These are phyloP conservation scores for Salix viminalis DNA, from an alignment of 345 rosid species.

Conservation along the genomic window DNA sequence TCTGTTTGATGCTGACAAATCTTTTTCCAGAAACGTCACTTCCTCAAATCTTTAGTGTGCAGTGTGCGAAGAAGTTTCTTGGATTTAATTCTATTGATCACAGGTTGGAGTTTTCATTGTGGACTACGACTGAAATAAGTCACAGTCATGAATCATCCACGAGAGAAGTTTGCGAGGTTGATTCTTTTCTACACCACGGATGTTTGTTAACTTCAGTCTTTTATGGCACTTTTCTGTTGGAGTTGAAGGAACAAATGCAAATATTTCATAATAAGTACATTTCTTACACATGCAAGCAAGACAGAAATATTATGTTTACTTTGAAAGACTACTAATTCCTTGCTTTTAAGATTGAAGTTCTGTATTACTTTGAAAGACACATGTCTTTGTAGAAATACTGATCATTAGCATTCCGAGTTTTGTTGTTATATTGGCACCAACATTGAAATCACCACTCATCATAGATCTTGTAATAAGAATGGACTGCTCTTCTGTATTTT, in stretches of 20 bases:
- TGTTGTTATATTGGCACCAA: neutral
- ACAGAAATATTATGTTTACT: neutral
- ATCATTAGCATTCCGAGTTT: neutral
- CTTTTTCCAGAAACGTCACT: neutral
- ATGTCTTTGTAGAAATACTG: too few relatives aligned
- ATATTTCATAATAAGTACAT: neutral
- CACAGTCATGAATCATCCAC: slow-evolving; percentile 44
- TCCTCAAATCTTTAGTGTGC: neutral
- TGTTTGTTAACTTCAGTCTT: neutral
- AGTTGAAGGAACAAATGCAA: neutral
- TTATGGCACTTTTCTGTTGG: neutral
- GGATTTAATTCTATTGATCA: neutral
- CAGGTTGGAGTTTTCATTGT: slow-evolving; percentile 7
- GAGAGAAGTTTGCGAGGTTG: slow-evolving; percentile 62
- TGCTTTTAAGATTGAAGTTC: neutral
- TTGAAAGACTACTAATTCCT: neutral
- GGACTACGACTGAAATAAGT: neutral
- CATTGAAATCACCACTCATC: neutral
- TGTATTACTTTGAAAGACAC: too few relatives aligned
- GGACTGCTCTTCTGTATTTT: neutral
- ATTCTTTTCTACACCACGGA: neutral
- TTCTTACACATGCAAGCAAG: neutral
- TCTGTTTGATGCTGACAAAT: neutral
- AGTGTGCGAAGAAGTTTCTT: slow-evolving; percentile 15
- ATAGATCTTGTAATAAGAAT: neutral